These are phyloP conservation scores for Globisporangium solare DNA, from an alignment of 352 stramenopile species.

Conservation along the genomic window DNA sequence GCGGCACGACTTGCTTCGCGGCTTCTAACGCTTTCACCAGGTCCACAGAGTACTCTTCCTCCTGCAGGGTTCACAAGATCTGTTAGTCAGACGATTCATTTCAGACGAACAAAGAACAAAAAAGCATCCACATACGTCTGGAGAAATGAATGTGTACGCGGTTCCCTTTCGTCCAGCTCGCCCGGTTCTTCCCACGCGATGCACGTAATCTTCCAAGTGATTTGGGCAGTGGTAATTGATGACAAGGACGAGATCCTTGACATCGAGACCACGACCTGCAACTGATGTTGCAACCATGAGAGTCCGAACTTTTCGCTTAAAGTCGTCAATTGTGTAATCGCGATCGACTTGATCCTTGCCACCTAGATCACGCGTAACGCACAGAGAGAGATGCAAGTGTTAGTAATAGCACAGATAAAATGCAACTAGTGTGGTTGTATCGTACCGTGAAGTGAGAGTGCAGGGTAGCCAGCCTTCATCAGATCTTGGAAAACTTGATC, in stretches of 20 bases:
- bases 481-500: constrained; percentile 97
- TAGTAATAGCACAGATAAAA: not conserved
- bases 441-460: constrained; percentile 94
- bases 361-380: constrained; percentile 34
- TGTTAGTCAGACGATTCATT: constrained; percentile 8
- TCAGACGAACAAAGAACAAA: not conserved
- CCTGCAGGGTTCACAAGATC: constrained; percentile 42
- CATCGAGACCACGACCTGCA: constrained; percentile 96
- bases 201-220: constrained; percentile 99
- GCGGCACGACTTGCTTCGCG: constrained; percentile 69
- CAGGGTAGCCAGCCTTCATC: constrained; percentile 94
- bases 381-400: not conserved
- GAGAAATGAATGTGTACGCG: constrained; percentile 99
- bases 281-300: constrained; percentile 95
- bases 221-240: constrained; percentile 99
- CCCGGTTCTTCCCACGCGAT: constrained; percentile 96
- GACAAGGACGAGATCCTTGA: constrained; percentile 97
- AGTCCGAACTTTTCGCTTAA: constrained; percentile 94
- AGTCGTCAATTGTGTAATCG: constrained; percentile 98
- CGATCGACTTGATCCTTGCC: constrained; percentile 99
- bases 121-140: constrained; percentile 57
- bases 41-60: constrained; percentile 97
- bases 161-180: constrained; percentile 94
- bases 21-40: constrained; percentile 95
- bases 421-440: not conserved